Evolutionary conservation across 306 rosid genomes (phyloP).

Genomic region (Cercis canadensis): DNA sequence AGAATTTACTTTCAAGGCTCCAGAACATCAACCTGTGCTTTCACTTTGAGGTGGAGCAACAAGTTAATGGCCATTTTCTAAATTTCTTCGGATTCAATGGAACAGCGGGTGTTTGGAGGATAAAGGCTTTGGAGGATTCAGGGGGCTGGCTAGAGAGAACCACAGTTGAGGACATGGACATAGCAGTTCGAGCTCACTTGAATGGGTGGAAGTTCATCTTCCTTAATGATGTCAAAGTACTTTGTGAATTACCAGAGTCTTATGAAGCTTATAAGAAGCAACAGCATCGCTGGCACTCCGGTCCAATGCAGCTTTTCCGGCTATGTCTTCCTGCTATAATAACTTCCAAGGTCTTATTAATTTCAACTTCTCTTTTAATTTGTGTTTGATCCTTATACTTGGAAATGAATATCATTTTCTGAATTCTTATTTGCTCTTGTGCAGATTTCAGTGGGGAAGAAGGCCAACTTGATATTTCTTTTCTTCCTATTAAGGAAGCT

Average conservation of each 20-base stretch:
- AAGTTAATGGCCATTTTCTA: constrained; percentile 87
- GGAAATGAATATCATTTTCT: background rate
- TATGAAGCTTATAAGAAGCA: constrained; percentile 97
- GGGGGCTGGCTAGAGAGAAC: constrained; percentile 99
- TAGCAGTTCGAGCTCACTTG: constrained; percentile 93
- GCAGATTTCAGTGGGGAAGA: constrained; percentile 90
- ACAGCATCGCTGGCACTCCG: constrained; percentile 99
- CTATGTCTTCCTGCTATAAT: constrained; percentile 86
- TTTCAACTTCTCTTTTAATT: constrained; percentile 12
- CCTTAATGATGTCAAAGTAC: constrained; percentile 91
- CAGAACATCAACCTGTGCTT: constrained; percentile 95
- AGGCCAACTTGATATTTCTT: constrained; percentile 85
- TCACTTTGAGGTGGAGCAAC: constrained; percentile 99
- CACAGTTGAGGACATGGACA: constrained; percentile 99
- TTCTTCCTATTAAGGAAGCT: constrained; percentile 95
- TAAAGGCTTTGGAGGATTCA: constrained; percentile 89
- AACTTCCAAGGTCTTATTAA: constrained; percentile 67
- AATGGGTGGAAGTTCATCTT: constrained; percentile 94
- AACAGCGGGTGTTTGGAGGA: constrained; percentile 97
- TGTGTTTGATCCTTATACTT: background rate
- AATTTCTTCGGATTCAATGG: constrained; percentile 99
- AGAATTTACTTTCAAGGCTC: constrained; percentile 90
- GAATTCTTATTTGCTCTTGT: constrained; percentile 25
- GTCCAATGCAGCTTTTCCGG: constrained; percentile 98
- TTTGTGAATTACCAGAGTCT: constrained; percentile 94